Evolutionary conservation across 2,329 filamentous ascomycete species (phyloP), one percentile per base, ranked within the genome.

Genomic region (Aspergillus sp.): DNA sequence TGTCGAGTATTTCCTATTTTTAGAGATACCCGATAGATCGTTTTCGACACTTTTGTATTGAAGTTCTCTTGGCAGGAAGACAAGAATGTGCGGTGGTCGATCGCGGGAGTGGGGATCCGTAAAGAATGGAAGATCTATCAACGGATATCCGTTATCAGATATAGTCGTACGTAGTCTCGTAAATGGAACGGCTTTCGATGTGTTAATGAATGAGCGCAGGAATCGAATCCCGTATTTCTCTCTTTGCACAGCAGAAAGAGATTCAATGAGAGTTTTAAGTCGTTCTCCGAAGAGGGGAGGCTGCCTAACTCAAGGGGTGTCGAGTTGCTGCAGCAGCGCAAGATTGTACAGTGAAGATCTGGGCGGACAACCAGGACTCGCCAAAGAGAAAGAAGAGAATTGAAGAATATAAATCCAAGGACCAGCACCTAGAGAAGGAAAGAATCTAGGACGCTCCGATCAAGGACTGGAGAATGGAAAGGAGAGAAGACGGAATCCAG

Each of bases 301-400:
- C 62, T 68, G 63, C 60, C 54, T 52, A 62, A 64, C 59, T 66
- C 64, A 66, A 66, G 64, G 64, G 63, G 57, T 43, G 41, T 53
- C 32, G 50, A 57, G 54, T 56, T 63, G 59, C 58, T 52, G 63
- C 63, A 57, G 63, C 53, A 61, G 53, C 61, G 49, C 48, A 48
- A 57, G 58, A 59, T 56, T 58, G 60, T 59, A 57, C 50, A 63
- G 65, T 51, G 56, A 64, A 64, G 54, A 63, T 69, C 73, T 68
- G 65, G 70, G 73, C 68, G 73, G 65, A 72, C 74, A 71, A 72
- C 73, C 70, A 76, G 71, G 71, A 73, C 68, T 61, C 68, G 63
- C 69, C 64, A 50, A 51, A 50, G 44, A 49, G 57, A 57, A 50
- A 59, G 41, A 45, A 53, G 42, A 49, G 30, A 44, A 48, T 22